These are phyloP conservation scores for Globisporangium paroecandrum DNA, from an alignment of 352 stramenopile genomes.

Conservation along the genomic window DNA sequence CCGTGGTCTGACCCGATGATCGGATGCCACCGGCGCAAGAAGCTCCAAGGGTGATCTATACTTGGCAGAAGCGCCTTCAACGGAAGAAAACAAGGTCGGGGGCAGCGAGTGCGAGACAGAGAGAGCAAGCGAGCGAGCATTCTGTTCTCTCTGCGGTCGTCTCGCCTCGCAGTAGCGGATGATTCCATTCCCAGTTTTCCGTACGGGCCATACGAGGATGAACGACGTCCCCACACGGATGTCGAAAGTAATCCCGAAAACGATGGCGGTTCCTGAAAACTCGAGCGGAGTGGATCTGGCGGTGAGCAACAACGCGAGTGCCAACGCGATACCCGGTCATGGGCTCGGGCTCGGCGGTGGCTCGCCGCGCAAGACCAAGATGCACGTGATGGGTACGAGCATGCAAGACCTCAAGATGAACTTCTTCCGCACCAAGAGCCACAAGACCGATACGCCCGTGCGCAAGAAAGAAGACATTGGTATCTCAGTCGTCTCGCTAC, in stretches of 20 bases:
- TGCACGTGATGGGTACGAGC: conserved; percentile 49
- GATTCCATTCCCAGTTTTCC: conserved; percentile 71
- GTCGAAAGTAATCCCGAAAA: conserved; percentile 76
- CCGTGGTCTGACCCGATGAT: not conserved
- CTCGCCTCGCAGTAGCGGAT: conserved; percentile 24
- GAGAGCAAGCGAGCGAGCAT: not conserved
- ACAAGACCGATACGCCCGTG: conserved; percentile 22
- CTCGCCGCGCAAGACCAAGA: conserved; percentile 33
- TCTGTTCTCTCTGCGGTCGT: not conserved
- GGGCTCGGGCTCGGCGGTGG: conserved; percentile 7
- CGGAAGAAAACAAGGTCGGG: not conserved
- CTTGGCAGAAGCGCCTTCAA: conserved; percentile 4
- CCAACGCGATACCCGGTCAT: conserved; percentile 3
- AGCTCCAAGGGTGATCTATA: not conserved
- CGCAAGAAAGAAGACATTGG: conserved; percentile 76
- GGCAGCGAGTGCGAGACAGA: not conserved
- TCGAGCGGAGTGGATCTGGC: conserved; percentile 24
- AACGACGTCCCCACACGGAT: conserved; percentile 61
- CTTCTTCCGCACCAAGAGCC: conserved; percentile 50
- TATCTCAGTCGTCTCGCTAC: conserved; percentile 69
- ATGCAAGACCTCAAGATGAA: conserved; percentile 73
- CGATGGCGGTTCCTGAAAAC: conserved; percentile 23
- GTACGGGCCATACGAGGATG: conserved; percentile 77
- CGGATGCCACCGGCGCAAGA: not conserved
- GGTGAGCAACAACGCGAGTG: conserved; percentile 33